Base-by-base conservation (phyloP, 371 early-diverging fungal species). In the Apophysomyces elegans region DNA sequence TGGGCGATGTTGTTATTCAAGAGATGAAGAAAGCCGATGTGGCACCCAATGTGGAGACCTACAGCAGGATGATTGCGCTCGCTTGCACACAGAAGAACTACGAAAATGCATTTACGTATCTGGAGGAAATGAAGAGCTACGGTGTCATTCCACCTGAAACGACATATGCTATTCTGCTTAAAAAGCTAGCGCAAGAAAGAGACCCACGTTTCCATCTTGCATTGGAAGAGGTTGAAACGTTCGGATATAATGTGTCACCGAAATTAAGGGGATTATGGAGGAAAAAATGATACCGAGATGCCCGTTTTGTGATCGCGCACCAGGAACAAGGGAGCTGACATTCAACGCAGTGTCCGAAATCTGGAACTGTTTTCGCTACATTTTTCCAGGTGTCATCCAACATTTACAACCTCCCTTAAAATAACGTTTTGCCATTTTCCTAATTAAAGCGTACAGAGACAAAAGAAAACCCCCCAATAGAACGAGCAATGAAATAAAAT, bases 101-200 rank as follows among this genome's bases (percentile, higher is more conserved):
- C 61, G 93, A 92, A 67, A 88, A 89, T 41, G 92, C 91, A 32
- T 93, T 93, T 67, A 71, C 76, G 56, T 92, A 90, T 46, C 80
- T 93, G 59, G 92, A 92, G 68, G 87, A 90, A 68, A 90, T 92
- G 90, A 90, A 90, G 80, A 73, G 84, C 21, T 81, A 86, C 50
- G 83, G 82, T 60, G 85, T 89, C 46, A 79, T 86, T 57, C 93
- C 93, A n/a, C 76, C 82, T 0, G 77, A 80, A 63, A 37, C 66
- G 0, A 80, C 85, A 11, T 91, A 91, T 63, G 72, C 79, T 7
- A 68, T 65, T 5, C 70, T 93, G 11, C 86, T 86, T 36, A 72
- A 78, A 35, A 87, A 88, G 57, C 84, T 91, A 26, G 90, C 90
- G 11, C 66, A 66, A 18, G 87, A 88, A 63, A 72, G 79, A 21